Percentiles rank a stretch among this genome's conserved stretches.
These are phyloP conservation scores for Helicocarpus griseus DNA, from an alignment of 2,329 filamentous ascomycete species.

Conservation along the genomic window DNA sequence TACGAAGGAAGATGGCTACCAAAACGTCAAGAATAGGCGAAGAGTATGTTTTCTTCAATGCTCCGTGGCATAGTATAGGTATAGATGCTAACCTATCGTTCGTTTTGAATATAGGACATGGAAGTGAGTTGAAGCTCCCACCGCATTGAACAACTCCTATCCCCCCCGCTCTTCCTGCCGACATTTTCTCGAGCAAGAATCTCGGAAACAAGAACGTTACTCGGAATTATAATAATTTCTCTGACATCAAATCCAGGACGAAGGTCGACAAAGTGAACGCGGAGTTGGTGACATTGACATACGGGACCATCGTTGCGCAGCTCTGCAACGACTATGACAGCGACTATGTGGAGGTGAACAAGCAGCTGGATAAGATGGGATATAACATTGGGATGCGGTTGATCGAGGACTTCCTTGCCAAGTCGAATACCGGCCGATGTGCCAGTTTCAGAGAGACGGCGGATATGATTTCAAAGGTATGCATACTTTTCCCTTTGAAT, in stretches of 20 bases:
- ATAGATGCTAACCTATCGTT: conserved; percentile 15
- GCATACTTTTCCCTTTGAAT: too few species aligned
- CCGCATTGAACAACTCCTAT: conserved; percentile 5
- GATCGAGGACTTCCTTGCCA: conserved; percentile 96
- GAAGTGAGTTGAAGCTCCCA: conserved; percentile 59
- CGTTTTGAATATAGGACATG: conserved; percentile 57
- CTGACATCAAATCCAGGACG: conserved; percentile 54
- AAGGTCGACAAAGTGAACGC: conserved; percentile 97
- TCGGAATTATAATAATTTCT: too few species aligned
- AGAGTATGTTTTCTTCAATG: conserved; percentile 50
- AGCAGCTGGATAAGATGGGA: conserved; percentile 97
- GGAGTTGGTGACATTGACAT: conserved; percentile 92
- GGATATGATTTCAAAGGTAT: conserved; percentile 87
- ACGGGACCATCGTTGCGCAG: conserved; percentile 94
- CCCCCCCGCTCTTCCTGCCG: not conserved
- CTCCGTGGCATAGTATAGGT: too few species aligned
- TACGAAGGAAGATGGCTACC: conserved; percentile 38
- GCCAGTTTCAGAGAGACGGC: conserved; percentile 91
- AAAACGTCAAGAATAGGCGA: conserved; percentile 63
- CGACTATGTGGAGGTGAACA: conserved; percentile 92
- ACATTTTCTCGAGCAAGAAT: not conserved
- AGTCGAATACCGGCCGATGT: conserved; percentile 82
- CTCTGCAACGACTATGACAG: conserved; percentile 92
- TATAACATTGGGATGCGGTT: conserved; percentile 95
- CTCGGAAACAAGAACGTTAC: too few species aligned